Evolutionary conservation across 495 filamentous ascomycete genomes (phyloP).

Genomic region (Penicillium ucsense): DNA sequence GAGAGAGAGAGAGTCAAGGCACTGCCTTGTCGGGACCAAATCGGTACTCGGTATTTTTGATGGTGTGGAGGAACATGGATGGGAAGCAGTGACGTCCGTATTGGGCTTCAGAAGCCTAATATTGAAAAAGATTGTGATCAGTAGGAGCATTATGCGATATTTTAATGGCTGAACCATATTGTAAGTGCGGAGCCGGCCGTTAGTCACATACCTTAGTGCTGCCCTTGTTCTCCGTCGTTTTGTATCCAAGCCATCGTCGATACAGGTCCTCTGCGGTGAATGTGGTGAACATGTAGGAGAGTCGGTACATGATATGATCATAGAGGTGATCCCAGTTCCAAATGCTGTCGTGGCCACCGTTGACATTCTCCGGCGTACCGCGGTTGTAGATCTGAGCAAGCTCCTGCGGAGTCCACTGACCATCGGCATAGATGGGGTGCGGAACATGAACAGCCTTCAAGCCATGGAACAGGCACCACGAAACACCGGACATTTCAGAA

Average conservation of each 20-base stretch:
- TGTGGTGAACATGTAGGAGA: slow-evolving; percentile 23
- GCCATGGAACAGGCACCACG: slow-evolving; percentile 57
- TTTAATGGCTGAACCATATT: too few species aligned
- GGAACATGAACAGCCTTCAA: slow-evolving; percentile 42
- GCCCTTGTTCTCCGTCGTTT: slow-evolving; percentile 14
- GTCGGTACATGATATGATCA: slow-evolving; percentile 19
- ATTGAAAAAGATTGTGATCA: background rate
- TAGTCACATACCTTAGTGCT: slow-evolving; percentile 9
- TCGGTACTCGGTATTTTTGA: slow-evolving; percentile 11
- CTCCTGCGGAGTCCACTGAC: slow-evolving; percentile 13
- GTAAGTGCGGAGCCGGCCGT: background rate
- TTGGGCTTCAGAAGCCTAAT: slow-evolving; percentile 5
- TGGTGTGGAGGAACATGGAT: slow-evolving; percentile 17
- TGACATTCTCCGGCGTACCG: slow-evolving; percentile 15
- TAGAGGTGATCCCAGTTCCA: slow-evolving; percentile 16
- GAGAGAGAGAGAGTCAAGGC: slow-evolving; percentile 1
- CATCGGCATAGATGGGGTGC: slow-evolving; percentile 61
- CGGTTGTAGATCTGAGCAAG: slow-evolving; percentile 16
- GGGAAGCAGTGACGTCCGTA: slow-evolving; percentile 20
- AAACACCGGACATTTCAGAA: slow-evolving; percentile 62
- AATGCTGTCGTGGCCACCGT: slow-evolving; percentile 14
- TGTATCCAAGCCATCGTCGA: slow-evolving; percentile 16
- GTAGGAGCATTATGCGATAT: too few species aligned
- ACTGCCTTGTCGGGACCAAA: slow-evolving; percentile 13
- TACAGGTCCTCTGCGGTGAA: slow-evolving; percentile 18